Evolutionary conservation across 2,329 filamentous ascomycete genomes (phyloP).

Genomic region (Trichoderma cornu-damae): DNA sequence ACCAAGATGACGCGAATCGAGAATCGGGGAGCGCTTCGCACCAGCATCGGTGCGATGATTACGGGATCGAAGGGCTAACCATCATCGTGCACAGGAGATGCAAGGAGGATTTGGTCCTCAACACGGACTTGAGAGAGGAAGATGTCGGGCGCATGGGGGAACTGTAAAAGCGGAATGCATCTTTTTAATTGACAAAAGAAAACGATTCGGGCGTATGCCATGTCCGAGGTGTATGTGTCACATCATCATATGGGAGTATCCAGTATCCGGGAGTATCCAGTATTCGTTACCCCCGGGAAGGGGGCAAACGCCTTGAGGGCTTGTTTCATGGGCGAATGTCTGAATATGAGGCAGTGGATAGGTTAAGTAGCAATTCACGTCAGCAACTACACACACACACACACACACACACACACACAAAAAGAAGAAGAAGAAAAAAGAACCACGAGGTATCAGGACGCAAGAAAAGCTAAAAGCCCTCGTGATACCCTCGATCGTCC

Average conservation of each 20-base stretch:
- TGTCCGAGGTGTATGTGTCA: not conserved
- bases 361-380: not conserved
- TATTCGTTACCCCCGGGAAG: no score
- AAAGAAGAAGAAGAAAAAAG: no score
- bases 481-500: no score
- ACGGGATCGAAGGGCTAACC: constrained; percentile 45
- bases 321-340: not conserved
- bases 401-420: no score
- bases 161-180: no score
- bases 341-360: not conserved
- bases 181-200: no score
- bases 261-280: no score
- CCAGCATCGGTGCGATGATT: constrained; percentile 27
- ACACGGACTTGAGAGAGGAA: constrained; percentile 38
- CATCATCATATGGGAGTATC: constrained; percentile 1
- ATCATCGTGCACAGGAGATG: constrained; percentile 47
- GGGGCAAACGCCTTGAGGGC: not conserved
- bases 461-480: no score
- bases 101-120: constrained; percentile 49
- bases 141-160: not conserved
- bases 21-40: not conserved
- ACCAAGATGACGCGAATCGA: not conserved
- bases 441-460: not conserved
- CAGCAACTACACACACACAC: no score
- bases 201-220: not conserved